A percentile compares a stretch with the other conserved stretches of the same genome.
phyloP scores from a whole-genome alignment of 805 yeast species.

The Groenewaldozyma tartarivorans region DNA sequence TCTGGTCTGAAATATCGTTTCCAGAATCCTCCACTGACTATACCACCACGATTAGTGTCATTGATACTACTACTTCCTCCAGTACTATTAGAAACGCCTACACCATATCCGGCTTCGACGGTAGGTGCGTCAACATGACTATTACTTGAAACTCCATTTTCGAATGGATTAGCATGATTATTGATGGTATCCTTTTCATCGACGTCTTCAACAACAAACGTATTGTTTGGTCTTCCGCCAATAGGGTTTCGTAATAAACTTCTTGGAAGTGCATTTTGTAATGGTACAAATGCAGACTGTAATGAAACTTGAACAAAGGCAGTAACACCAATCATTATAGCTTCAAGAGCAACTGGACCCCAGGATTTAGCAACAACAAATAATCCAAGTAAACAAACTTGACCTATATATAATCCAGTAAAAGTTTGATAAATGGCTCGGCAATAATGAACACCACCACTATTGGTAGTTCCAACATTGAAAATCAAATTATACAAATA shows the following conservation, averaged over 20 bases:
- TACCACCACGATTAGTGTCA: neutral
- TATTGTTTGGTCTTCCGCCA: slow-evolving; percentile 4
- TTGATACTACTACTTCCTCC: neutral
- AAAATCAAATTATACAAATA: slow-evolving; percentile 70
- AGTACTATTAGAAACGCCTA: neutral
- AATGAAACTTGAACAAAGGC: slow-evolving; percentile 59
- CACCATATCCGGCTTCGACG: slow-evolving; percentile 3
- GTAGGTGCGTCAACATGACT: slow-evolving; percentile 1
- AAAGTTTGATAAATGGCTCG: slow-evolving; percentile 82
- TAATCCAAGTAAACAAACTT: slow-evolving; percentile 75
- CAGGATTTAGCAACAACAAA: slow-evolving; percentile 88
- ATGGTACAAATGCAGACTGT: slow-evolving; percentile 53
- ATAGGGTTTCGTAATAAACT: slow-evolving; percentile 18
- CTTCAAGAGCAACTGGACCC: slow-evolving; percentile 83
- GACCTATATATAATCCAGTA: slow-evolving; percentile 81
- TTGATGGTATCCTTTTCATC: neutral
- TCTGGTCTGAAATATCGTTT: slow-evolving; percentile 48
- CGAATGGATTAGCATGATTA: neutral
- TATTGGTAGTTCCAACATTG: slow-evolving; percentile 58
- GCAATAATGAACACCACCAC: slow-evolving; percentile 78
- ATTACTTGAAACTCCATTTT: neutral
- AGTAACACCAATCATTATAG: slow-evolving; percentile 54
- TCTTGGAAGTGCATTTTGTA: slow-evolving; percentile 35
- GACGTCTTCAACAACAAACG: slow-evolving; percentile 1
- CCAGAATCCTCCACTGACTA: slow-evolving; percentile 20